Evolutionary conservation across 805 yeast species (phyloP), one percentile per base, ranked within the genome.

Genomic region (Saccharomycopsis microspora): DNA sequence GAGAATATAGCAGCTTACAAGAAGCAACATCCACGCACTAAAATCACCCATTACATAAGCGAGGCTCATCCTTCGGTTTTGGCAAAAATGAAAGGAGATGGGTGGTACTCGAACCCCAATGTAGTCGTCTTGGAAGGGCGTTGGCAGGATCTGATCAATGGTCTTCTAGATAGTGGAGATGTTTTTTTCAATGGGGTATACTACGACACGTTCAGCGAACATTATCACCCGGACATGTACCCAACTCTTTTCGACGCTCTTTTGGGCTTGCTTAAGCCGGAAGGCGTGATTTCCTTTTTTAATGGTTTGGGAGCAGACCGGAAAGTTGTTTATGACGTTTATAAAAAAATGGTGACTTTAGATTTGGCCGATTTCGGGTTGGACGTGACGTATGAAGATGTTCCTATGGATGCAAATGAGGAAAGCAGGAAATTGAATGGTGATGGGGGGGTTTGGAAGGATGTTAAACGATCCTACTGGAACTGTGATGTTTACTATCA

Each of bases 1-100:
- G 64, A 63, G 3, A 57, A 54, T 34, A 61, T 60, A 9, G 45
- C 48, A n/a, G 59, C 59, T n/a, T 56, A 53, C 11, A 65, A 63
- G 41, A 57, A 57, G 19, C 43, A 29, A 8, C n/a, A 44, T 11
- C 36, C 51, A 9, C 10, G 35, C 29, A 32, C 19, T 4, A 90
- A 89, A 28, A 68, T 76, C 3, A 74, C 71, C 52, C 97, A 89
- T 61, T 89, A 86, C 62, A 90, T 89, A 39, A 80, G 86, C 50
- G 97, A 89, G 62, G 96, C 97, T 0, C 97, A 89, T 60, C 96
- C 97, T 1, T 95, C 85, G 55, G 97, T 89, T 7, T 64, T 90
- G 34, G 61, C 63, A 1, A 80, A 84, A 57, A 65, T 89, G 71
- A 32, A 35, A 29, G 57, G 61, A 2, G 89, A 83, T 56, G 96